A percentile compares a stretch with the other conserved stretches of the same genome.
Conservation (phyloP, 179 eudicot species). For the Silene vulgaris region DNA sequence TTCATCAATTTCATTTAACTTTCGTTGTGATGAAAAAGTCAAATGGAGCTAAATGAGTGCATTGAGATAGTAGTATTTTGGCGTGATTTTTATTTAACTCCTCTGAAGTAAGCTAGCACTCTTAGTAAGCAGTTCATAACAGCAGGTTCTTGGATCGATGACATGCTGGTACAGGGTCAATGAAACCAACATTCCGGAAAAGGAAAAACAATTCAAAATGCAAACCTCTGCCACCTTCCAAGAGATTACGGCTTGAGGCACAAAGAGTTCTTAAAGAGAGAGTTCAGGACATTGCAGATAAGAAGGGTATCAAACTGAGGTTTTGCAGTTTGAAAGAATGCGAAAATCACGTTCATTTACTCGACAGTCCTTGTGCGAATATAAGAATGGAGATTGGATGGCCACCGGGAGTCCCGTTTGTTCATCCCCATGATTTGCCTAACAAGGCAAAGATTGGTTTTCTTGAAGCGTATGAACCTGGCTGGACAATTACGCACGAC, state of each 20-base stretch:
- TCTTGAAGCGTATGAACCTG: conserved; percentile 95
- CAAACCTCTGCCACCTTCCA: conserved; percentile 92
- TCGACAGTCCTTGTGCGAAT: conserved; percentile 86
- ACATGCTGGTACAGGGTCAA: conserved; percentile 88
- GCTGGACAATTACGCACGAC: conserved; percentile 90
- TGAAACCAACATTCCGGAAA: conserved; percentile 60
- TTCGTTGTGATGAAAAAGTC: neutral
- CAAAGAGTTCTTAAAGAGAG: conserved; percentile 95
- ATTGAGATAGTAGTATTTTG: neutral
- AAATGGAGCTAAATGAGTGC: neutral
- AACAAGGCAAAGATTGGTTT: conserved; percentile 95
- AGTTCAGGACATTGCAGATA: conserved; percentile 98
- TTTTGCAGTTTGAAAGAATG: conserved; percentile 89
- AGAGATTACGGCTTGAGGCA: conserved; percentile 90
- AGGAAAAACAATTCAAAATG: conserved; percentile 60
- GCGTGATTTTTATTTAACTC: neutral
- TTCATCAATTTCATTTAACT: neutral
- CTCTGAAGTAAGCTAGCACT: conserved; percentile 15
- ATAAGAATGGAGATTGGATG: conserved; percentile 89
- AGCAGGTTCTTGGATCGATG: conserved; percentile 82
- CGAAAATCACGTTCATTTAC: conserved; percentile 68
- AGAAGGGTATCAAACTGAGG: conserved; percentile 86
- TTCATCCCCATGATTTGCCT: conserved; percentile 98
- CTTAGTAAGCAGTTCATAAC: conserved; percentile 58
- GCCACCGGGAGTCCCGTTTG: conserved; percentile 97